phyloP scores from a whole-genome alignment of 2,329 filamentous ascomycete genomes.

The Fonsecaea multimorphosa region DNA sequence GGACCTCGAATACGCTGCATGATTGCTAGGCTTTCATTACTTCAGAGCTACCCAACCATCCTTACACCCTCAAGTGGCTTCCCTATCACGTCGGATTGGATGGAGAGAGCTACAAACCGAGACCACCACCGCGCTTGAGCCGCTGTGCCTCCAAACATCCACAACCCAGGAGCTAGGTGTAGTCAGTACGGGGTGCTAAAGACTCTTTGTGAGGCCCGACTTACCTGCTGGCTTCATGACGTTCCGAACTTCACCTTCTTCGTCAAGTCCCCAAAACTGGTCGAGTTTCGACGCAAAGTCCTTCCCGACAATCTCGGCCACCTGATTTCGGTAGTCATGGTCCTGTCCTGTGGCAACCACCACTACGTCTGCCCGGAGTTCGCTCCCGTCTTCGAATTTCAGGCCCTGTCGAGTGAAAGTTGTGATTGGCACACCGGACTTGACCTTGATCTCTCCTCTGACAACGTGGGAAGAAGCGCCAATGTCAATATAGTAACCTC shows the following conservation, averaged over 20 bases:
- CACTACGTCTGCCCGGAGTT: constrained; percentile 54
- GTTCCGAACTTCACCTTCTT: constrained; percentile 52
- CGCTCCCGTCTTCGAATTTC: constrained; percentile 51
- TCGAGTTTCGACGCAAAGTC: constrained; percentile 9
- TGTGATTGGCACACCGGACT: constrained; percentile 42
- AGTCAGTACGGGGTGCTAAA: not conserved
- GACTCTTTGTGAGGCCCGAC: not conserved
- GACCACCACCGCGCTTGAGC: constrained; percentile 50
- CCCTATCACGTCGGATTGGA: constrained; percentile 46
- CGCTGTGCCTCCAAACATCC: constrained; percentile 55
- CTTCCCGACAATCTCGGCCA: constrained; percentile 48
- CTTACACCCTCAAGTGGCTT: constrained; percentile 21
- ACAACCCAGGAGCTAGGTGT: constrained; percentile 45
- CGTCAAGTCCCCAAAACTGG: constrained; percentile 50
- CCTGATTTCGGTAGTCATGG: constrained; percentile 50
- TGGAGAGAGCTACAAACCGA: constrained; percentile 54
- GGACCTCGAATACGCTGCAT: too few relatives aligned
- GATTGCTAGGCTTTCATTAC: not conserved
- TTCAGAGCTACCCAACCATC: constrained; percentile 5
- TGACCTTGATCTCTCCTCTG: constrained; percentile 56
- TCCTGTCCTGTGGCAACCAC: constrained; percentile 57
- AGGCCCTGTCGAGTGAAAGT: constrained; percentile 49
- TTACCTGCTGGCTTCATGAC: constrained; percentile 23
- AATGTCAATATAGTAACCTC: constrained; percentile 58
- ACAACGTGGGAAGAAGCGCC: constrained; percentile 52